A percentile compares a stretch with the other conserved stretches of the same genome.
phyloP scores from a whole-genome alignment of 2,329 filamentous ascomycete species.

The Lachnellula arida region DNA sequence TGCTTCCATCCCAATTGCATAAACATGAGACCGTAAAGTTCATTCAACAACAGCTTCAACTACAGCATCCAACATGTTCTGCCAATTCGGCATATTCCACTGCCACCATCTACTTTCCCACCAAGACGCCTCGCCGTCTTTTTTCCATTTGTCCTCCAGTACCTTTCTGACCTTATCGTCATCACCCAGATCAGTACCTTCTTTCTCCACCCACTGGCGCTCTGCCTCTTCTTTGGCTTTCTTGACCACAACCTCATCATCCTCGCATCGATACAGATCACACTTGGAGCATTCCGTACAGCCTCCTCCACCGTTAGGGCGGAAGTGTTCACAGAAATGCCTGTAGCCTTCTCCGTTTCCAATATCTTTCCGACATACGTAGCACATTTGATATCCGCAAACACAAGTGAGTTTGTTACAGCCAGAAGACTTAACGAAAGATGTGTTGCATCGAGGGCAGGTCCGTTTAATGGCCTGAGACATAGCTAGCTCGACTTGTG shows the following conservation, averaged over 20 bases:
- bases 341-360: slow-evolving; percentile 69
- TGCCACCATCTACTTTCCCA: slow-evolving; percentile 22
- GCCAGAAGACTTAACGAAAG: slow-evolving; percentile 87
- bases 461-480: slow-evolving; percentile 92
- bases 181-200: slow-evolving; percentile 52
- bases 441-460: slow-evolving; percentile 84
- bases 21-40: slow-evolving; percentile 14
- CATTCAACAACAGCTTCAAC: slow-evolving; percentile 31
- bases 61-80: slow-evolving; percentile 29
- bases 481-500: slow-evolving; percentile 87
- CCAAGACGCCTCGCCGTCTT: slow-evolving; percentile 18
- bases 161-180: slow-evolving; percentile 53
- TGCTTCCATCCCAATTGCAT: slow-evolving; percentile 8
- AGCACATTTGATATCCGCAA: slow-evolving; percentile 98
- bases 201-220: slow-evolving; percentile 62
- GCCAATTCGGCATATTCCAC: slow-evolving; percentile 25
- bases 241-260: slow-evolving; percentile 64
- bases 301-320: slow-evolving; percentile 67
- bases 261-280: slow-evolving; percentile 68
- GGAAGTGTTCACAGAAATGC: slow-evolving; percentile 96
- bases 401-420: slow-evolving; percentile 97
- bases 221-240: slow-evolving; percentile 69
- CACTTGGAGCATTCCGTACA: slow-evolving; percentile 79
- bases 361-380: slow-evolving; percentile 81
- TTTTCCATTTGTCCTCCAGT: slow-evolving; percentile 46